phyloP scores from a whole-genome alignment of 768 basidiomycete species.

The Hirschioporus abietinus region DNA sequence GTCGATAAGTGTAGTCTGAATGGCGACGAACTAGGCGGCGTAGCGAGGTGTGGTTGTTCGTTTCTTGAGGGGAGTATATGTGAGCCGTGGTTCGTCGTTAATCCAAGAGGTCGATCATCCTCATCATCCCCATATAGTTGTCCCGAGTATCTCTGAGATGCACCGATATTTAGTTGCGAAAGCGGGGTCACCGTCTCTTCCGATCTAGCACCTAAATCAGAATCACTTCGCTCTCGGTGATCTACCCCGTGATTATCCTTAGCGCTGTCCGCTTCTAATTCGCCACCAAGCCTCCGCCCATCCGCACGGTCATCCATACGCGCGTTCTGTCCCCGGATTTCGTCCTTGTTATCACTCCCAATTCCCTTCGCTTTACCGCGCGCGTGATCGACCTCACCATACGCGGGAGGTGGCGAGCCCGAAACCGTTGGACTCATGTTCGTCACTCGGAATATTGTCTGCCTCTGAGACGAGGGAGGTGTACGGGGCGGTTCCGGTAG shows the following conservation, averaged over 20 bases:
- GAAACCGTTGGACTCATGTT: not conserved
- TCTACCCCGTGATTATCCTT: not conserved
- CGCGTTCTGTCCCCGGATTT: not conserved
- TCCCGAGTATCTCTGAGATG: not conserved
- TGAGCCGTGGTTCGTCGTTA: not conserved
- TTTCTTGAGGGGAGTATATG: not conserved
- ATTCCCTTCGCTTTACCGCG: not conserved
- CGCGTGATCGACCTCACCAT: not conserved
- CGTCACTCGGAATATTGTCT: not conserved
- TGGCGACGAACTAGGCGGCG: not conserved
- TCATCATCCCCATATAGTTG: not conserved
- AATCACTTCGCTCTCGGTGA: not conserved
- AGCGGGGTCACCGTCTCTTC: not conserved
- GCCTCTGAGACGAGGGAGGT: not conserved
- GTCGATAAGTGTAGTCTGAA: not conserved
- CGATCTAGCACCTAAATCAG: not conserved
- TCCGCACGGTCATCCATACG: not conserved
- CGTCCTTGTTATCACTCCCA: not conserved
- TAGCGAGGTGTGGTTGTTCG: not conserved
- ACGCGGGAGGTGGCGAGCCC: constrained; percentile 2
- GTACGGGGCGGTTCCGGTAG: not conserved
- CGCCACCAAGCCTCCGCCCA: not conserved
- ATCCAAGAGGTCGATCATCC: not conserved
- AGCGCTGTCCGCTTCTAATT: not conserved
- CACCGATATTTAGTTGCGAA: not conserved